Evolutionary conservation across 345 rosid genomes (phyloP), one percentile per base, ranked within the genome.

Genomic region (Noccaea bulbosa): DNA sequence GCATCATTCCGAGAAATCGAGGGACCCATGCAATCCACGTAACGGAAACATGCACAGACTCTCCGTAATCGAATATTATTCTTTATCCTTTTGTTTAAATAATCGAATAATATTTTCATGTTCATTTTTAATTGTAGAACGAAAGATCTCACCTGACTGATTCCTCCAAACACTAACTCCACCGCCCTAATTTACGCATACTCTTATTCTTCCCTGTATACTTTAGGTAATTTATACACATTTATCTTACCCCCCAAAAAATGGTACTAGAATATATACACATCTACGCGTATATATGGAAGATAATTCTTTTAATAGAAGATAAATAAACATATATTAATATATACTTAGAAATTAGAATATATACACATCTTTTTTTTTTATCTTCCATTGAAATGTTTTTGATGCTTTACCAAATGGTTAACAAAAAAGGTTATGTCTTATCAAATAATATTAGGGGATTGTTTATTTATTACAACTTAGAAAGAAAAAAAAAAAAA

Each of bases 1-100:
- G 43, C 53, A 74, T 55, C 58, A 44, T 70, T 33, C 65, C 69
- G 73, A 69, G 77, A 44, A 59, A 65, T 37, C 20, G 39, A 45
- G 81, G 88, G 88, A 50, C 85, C 89, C 90, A 85, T 76, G 78
- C 76, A 77, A 74, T 80, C 75, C 80, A 87, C 83, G 80, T 73
- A 82, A 66, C 82, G 83, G 86, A 75, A 83, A 80, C 84, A 78
- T 63, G 71, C 71, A 76, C 68, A 34, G 50, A 39, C 59, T 67
- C 78, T 48, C 43, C 65, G 12, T 56, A 38, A 45, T 66, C 72
- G 41, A 43, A 75, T 69, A 75, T 8, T 68, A 73, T 67, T 14
- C 75, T 69, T 67, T 75, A 22, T 55, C 40, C 14, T 5, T 67
- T 43, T 32, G 4, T 38, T 30, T 15, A 37, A 6, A 10, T 9